phyloP scores from a whole-genome alignment of 2,329 filamentous ascomycete species.

The Cladosporium sp. region DNA sequence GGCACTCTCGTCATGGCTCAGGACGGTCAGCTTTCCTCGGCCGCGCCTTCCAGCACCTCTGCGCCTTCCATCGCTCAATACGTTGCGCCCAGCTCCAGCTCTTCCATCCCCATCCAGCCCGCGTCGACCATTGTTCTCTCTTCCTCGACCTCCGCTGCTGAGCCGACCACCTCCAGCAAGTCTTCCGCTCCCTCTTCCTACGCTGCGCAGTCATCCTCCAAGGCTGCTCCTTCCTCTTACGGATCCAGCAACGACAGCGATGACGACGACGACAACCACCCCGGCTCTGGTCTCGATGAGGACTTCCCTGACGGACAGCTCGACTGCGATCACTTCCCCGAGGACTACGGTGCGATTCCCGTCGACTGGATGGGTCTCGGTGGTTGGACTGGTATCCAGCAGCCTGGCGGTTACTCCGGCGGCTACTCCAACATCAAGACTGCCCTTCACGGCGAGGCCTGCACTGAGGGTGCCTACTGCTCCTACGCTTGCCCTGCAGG shows the following conservation, averaged over 20 bases:
- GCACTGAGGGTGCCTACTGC: constrained; percentile 66
- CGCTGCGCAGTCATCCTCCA: constrained; percentile 18
- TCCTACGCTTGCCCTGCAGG: constrained; percentile 90
- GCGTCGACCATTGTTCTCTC: constrained; percentile 12
- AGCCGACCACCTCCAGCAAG: constrained; percentile 31
- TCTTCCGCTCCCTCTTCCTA: constrained; percentile 16
- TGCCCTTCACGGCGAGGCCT: constrained; percentile 60
- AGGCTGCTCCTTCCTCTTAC: constrained; percentile 26
- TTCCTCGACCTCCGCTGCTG: constrained; percentile 19
- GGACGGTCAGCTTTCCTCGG: constrained; percentile 33
- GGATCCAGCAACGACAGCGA: constrained; percentile 13
- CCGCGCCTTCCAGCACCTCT: constrained; percentile 33
- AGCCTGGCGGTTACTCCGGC: constrained; percentile 24
- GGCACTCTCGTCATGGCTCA: constrained; percentile 63
- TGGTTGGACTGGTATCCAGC: constrained; percentile 78
- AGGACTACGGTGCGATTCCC: constrained; percentile 70
- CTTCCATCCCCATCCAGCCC: constrained; percentile 21
- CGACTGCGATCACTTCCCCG: constrained; percentile 69
- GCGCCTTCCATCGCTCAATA: constrained; percentile 29
- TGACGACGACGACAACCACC: constrained; percentile 16
- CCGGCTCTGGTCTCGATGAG: constrained; percentile 53
- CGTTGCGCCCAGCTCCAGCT: constrained; percentile 3
- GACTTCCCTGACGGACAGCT: constrained; percentile 73
- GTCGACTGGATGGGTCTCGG: constrained; percentile 63
- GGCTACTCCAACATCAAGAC: constrained; percentile 54